These are phyloP conservation scores for Leptographium wingfieldii DNA, from an alignment of 2,329 filamentous ascomycete genomes.

Conservation along the genomic window DNA sequence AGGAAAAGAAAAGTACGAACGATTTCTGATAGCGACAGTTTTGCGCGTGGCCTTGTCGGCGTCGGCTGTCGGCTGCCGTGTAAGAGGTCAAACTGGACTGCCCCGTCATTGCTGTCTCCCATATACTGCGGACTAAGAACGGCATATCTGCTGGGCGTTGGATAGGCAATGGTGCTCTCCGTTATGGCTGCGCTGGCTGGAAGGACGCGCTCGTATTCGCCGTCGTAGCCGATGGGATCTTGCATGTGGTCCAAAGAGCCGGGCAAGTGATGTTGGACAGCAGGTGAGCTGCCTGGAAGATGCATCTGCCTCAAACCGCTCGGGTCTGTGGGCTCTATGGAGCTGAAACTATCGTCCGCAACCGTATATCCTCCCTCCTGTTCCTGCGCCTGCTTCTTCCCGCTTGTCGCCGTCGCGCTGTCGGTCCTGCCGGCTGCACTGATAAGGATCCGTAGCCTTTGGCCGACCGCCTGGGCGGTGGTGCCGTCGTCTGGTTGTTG, in stretches of 20 bases:
- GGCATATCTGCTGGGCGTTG: conserved; percentile 21
- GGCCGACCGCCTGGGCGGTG: background rate
- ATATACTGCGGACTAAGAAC: conserved; percentile 10
- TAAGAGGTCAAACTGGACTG: background rate
- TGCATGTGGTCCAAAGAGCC: conserved; percentile 21
- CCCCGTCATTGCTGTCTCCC: background rate
- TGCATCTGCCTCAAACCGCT: no score
- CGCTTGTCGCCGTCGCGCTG: no score
- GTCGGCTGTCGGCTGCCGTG: background rate
- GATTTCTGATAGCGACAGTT: no score
- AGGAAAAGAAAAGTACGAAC: no score
- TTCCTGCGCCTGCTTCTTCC: no score
- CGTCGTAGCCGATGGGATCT: conserved; percentile 18
- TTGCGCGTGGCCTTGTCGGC: no score
- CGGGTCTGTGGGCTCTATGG: no score
- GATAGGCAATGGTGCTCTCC: conserved; percentile 19
- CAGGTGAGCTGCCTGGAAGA: no score
- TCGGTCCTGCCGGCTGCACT: background rate
- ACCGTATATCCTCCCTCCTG: no score
- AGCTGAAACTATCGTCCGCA: no score
- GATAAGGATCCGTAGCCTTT: background rate
- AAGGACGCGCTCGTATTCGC: background rate
- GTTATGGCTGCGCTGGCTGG: conserved; percentile 21
- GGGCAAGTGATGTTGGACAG: background rate
- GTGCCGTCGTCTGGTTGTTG: background rate